Evolutionary conservation across 495 filamentous ascomycete genomes (phyloP), one percentile per base, ranked within the genome.

Genomic region (Aspergillus ellipticus): DNA sequence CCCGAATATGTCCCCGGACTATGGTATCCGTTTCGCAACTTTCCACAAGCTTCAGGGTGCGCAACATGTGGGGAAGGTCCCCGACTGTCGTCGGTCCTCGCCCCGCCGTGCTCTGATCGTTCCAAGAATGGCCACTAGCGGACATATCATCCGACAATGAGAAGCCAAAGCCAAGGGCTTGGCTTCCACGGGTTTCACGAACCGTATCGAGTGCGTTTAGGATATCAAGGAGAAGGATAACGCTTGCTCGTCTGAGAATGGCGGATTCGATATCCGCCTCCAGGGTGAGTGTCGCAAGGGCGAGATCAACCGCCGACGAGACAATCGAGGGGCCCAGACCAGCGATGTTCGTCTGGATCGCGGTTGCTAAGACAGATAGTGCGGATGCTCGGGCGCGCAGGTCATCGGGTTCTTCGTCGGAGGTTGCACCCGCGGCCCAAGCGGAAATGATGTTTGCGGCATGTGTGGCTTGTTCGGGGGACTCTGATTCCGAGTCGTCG

Each of bases 371-470:
- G 16, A 96, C 81, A 5, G 87, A 88, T 0, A 96, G 68, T 3
- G 90, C 89, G 0, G 89, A 94, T 8, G 89, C 79, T 6, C 91
- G 83, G 35, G 92, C 78, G 13, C 91, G 79, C 2, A 93, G 74
- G 62, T 96, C 90, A 60, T 96, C 91, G 17, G 80, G 76, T 21
- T 75, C 67, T 20, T 70, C 65, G 47, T 77, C 73, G 5, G 63
- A 53, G 0, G 81, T 78, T 1, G 84, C 81, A 49, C 81, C 87
- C 41, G 79, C 79, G 50, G 85, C 82, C 91, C 91, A 96, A 5
- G 87, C 87, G 5, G 78, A 71, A 2, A 95, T 77, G 35, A 95
- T 89, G 45, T 80, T 79, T 15, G 79, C 78, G 0, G 87, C 72
- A 10, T 84, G 68, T 3, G 78, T 79, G 20, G 79, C 71, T 58